Evolutionary conservation across 345 rosid genomes (phyloP).

Genomic region (Murraya paniculata): DNA sequence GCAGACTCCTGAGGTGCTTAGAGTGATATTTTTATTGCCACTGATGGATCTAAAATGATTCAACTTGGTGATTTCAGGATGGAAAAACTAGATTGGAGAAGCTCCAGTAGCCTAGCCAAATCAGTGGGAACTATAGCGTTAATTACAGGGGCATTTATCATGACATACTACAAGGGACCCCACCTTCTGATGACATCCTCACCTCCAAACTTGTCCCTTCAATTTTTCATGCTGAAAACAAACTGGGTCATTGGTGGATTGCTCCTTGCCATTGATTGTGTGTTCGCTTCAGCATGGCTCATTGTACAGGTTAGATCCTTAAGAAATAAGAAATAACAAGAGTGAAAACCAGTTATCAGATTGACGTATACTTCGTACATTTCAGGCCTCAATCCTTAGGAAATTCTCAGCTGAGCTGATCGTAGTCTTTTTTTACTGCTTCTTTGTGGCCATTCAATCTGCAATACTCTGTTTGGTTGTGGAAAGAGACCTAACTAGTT

Average conservation of each 20-base stretch:
- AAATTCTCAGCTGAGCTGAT: constrained; percentile 42
- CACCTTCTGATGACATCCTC: constrained; percentile 22
- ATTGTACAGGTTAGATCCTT: constrained; percentile 36
- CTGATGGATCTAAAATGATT: neutral
- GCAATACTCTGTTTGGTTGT: constrained; percentile 33
- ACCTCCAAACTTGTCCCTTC: constrained; percentile 8
- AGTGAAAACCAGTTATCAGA: neutral
- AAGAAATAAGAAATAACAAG: neutral
- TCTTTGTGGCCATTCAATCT: constrained; percentile 52
- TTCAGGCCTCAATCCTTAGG: constrained; percentile 33
- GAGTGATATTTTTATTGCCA: neutral
- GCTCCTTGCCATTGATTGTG: constrained; percentile 35
- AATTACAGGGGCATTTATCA: constrained; percentile 42
- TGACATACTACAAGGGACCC: constrained; percentile 47
- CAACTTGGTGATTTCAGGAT: constrained; percentile 28
- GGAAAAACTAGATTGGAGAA: constrained; percentile 40
- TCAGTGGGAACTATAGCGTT: constrained; percentile 38
- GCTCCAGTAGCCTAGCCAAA: constrained; percentile 36
- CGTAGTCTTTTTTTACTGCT: constrained; percentile 41
- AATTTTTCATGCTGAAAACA: constrained; percentile 20
- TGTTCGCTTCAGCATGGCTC: constrained; percentile 35
- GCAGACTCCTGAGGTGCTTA: constrained; percentile 1
- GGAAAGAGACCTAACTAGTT: constrained; percentile 34
- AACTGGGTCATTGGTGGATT: constrained; percentile 46
- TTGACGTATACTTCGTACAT: neutral